Percentiles rank a stretch among this genome's conserved stretches.
Conservation (phyloP, 768 basidiomycete species). For the Kwoniella sp. region DNA sequence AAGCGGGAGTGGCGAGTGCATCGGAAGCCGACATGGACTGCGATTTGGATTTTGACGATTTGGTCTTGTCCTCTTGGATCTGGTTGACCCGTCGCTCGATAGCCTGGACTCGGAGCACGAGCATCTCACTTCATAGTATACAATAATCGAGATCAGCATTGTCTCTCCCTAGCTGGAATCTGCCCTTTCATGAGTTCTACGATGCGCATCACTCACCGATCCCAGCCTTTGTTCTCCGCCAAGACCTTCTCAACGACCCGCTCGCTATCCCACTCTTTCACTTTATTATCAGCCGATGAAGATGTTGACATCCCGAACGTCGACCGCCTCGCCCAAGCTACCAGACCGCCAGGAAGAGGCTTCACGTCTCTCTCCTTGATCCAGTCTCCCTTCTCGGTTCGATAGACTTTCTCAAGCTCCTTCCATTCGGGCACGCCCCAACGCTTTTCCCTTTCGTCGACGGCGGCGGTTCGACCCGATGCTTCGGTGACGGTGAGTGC, state of each 20-base stretch:
- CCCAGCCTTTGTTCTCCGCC: slow-evolving; percentile 28
- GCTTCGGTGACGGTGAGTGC: too few species aligned
- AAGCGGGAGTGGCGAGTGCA: background rate
- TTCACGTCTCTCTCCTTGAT: slow-evolving; percentile 41
- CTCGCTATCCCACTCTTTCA: slow-evolving; percentile 35
- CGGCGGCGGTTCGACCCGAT: too few species aligned
- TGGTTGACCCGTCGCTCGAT: slow-evolving; percentile 31
- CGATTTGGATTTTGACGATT: slow-evolving; percentile 2
- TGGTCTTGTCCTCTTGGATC: slow-evolving; percentile 2
- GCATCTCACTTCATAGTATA: slow-evolving; percentile 23
- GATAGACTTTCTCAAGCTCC: slow-evolving; percentile 42
- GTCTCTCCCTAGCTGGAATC: too few species aligned
- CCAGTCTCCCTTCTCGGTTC: slow-evolving; percentile 40
- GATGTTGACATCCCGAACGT: slow-evolving; percentile 16
- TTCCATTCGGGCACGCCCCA: slow-evolving; percentile 52
- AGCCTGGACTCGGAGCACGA: slow-evolving; percentile 38
- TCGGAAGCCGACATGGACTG: background rate
- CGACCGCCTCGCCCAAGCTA: slow-evolving; percentile 37
- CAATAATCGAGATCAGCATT: background rate
- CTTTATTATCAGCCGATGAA: background rate
- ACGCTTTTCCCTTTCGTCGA: slow-evolving; percentile 1
- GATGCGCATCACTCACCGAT: slow-evolving; percentile 46
- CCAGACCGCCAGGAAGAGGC: slow-evolving; percentile 26
- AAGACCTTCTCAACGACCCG: slow-evolving; percentile 37
- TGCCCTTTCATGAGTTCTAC: too few species aligned